phyloP scores from a whole-genome alignment of 176 grass and related monocot genomes.

The Puya raimondii region DNA sequence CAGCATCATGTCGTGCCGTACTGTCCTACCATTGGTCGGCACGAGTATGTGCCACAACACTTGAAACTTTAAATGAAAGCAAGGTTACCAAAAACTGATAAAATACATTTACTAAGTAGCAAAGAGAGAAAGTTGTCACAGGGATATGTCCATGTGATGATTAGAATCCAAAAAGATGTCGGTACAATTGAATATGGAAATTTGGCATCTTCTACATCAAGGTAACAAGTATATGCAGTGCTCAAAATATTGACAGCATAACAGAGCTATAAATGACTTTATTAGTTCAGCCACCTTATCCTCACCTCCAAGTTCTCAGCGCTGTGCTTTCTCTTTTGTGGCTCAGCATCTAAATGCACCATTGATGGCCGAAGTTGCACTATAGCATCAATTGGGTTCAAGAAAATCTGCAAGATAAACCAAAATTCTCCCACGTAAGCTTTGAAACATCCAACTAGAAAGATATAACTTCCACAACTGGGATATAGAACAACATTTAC shows the following conservation, averaged over 20 bases:
- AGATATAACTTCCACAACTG: constrained; percentile 7
- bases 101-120: too few relatives aligned
- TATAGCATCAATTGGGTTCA: constrained; percentile 75
- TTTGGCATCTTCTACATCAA: neutral
- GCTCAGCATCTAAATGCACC: constrained; percentile 31
- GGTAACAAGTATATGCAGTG: constrained; percentile 7
- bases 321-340: constrained; percentile 28
- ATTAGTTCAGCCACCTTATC: constrained; percentile 6
- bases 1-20: too few relatives aligned
- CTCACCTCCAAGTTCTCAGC: constrained; percentile 24
- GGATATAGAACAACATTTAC: neutral
- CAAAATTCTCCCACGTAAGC: constrained; percentile 11
- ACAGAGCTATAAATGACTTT: neutral
- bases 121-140: too few relatives aligned
- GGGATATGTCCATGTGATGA: too few relatives aligned
- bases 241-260: constrained; percentile 15
- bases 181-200: neutral
- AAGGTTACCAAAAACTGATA: too few relatives aligned
- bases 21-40: too few relatives aligned
- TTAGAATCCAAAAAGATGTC: neutral
- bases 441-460: neutral
- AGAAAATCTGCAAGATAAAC: constrained; percentile 52
- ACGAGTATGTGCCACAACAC: too few relatives aligned
- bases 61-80: too few relatives aligned
- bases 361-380: constrained; percentile 62